These are phyloP conservation scores for Coprinopsis sp. DNA, from an alignment of 768 basidiomycete genomes.

Conservation along the genomic window DNA sequence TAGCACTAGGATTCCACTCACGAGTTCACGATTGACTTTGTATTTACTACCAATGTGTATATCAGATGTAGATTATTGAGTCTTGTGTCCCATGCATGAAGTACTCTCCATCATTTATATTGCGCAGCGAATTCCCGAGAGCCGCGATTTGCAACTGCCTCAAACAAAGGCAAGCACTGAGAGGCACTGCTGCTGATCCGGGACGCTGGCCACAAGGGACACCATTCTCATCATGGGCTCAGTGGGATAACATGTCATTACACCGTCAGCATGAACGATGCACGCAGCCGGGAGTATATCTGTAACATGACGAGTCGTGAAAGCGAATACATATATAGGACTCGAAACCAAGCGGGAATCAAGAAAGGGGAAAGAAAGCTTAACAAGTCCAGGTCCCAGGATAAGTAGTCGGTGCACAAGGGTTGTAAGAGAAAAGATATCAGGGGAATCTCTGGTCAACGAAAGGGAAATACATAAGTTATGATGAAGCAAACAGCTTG, in stretches of 20 bases:
- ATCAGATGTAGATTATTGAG: too few species aligned
- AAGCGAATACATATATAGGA: slow-evolving; percentile 24
- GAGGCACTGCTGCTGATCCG: too few species aligned
- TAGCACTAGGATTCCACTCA: too few species aligned
- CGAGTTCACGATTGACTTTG: too few species aligned
- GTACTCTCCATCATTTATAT: too few species aligned
- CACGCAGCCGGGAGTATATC: slow-evolving; percentile 13
- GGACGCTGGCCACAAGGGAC: not conserved
- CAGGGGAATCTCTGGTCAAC: not conserved
- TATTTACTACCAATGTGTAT: too few species aligned
- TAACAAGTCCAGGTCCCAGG: slow-evolving; percentile 24
- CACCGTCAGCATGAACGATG: slow-evolving; percentile 10
- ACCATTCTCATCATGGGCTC: not conserved
- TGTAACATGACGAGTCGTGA: slow-evolving; percentile 20
- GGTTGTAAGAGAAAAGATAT: slow-evolving; percentile 14
- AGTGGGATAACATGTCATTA: slow-evolving; percentile 4
- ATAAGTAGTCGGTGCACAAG: slow-evolving; percentile 33
- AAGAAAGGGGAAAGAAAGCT: slow-evolving; percentile 18
- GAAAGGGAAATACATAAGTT: slow-evolving; percentile 25
- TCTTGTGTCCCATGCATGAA: too few species aligned
- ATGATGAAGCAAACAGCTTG: slow-evolving; percentile 86
- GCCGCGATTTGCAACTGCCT: too few species aligned
- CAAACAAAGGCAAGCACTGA: too few species aligned
- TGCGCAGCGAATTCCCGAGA: too few species aligned
- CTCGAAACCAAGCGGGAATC: slow-evolving; percentile 23